phyloP scores from a whole-genome alignment of 805 yeast species.

The Komagataella phaffii region DNA sequence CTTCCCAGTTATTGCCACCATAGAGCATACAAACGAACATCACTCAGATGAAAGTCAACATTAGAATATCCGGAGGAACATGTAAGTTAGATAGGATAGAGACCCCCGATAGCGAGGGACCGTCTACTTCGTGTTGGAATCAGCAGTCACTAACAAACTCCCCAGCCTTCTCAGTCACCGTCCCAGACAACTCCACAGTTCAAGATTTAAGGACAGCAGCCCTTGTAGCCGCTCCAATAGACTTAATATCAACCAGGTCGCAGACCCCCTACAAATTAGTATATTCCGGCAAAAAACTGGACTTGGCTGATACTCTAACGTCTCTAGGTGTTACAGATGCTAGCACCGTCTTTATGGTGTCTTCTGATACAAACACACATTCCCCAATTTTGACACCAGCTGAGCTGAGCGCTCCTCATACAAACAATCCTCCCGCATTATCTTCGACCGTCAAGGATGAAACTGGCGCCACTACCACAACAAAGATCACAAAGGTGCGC shows the following conservation, averaged over 20 bases:
- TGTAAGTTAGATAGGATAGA: not conserved
- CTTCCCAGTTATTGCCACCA: not conserved
- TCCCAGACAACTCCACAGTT: constrained; percentile 38
- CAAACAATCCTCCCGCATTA: not conserved
- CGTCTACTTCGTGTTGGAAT: constrained; percentile 4
- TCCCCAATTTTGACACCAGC: constrained; percentile 1
- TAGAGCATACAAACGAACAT: not conserved
- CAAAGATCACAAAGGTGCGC: constrained; percentile 10
- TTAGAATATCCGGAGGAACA: not conserved
- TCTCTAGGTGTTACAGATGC: constrained; percentile 15
- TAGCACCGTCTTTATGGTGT: constrained; percentile 17
- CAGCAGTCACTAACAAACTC: not conserved
- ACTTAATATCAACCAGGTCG: constrained; percentile 1
- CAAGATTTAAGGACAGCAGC: constrained; percentile 35
- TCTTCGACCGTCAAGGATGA: not conserved
- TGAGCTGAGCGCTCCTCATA: not conserved
- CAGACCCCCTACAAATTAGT: constrained; percentile 13
- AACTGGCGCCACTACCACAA: not conserved
- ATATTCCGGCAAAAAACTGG: constrained; percentile 19
- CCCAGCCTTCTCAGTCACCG: constrained; percentile 25
- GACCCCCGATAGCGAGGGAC: not conserved
- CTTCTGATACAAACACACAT: not conserved
- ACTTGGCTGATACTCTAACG: constrained; percentile 10
- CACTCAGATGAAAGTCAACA: not conserved
- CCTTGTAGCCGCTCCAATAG: constrained; percentile 22